These are phyloP conservation scores for Eudorina sp. DNA, from an alignment of 139 green algal genomes.

Conservation along the genomic window DNA sequence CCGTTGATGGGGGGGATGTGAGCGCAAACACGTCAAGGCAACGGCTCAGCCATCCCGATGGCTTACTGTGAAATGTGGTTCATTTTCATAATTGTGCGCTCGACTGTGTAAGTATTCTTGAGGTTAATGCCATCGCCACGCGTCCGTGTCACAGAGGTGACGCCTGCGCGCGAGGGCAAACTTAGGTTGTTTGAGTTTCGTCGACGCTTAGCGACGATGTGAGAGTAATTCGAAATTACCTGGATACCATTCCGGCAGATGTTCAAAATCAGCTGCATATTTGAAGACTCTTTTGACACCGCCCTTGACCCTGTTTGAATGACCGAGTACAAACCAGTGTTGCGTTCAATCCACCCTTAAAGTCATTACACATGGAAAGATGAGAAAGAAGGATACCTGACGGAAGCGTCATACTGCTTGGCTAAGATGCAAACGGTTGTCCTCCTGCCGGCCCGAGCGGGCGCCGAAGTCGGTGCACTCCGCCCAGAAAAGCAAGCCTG, in stretches of 20 bases:
- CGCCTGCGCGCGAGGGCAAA: background rate
- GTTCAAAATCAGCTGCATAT: conserved; percentile 33
- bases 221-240: conserved; percentile 15
- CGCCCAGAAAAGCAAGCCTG: conserved; percentile 2
- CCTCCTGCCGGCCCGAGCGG: background rate
- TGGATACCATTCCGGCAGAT: conserved; percentile 37
- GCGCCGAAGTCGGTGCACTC: background rate
- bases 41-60: background rate
- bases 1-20: background rate
- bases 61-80: conserved; percentile 16
- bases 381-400: too few relatives aligned
- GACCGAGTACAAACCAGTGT: too few relatives aligned
- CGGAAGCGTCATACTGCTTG: conserved; percentile 20
- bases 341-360: too few relatives aligned
- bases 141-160: background rate
- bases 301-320: conserved; percentile 42
- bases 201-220: background rate
- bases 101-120: conserved; percentile 33
- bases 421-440: background rate
- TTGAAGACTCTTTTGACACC: conserved; percentile 11
- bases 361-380: too few relatives aligned
- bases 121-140: conserved; percentile 27
- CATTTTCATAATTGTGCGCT: conserved; percentile 37
- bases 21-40: background rate
- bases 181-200: too few relatives aligned